Conservation (phyloP, 768 basidiomycete species). For the Mrakia gelida region DNA sequence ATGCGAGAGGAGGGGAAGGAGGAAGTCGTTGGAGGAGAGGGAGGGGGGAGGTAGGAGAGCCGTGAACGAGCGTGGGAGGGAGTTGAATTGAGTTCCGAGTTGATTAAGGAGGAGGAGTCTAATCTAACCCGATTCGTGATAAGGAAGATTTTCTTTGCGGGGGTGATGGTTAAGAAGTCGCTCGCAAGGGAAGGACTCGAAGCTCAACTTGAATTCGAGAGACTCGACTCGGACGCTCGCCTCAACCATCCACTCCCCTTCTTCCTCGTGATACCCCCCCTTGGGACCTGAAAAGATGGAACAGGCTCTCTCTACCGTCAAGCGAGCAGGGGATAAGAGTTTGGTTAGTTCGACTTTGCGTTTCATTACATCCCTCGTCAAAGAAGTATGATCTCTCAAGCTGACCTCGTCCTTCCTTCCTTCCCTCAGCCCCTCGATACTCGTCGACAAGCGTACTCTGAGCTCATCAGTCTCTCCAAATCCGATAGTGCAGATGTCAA, state of each 20-base stretch:
- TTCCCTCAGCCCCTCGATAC: not conserved
- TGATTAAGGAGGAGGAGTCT: too few relatives aligned
- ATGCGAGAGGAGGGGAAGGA: not conserved
- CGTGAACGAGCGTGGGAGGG: not conserved
- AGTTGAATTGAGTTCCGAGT: too few relatives aligned
- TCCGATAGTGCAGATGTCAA: not conserved
- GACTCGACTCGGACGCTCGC: too few relatives aligned
- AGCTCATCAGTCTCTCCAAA: conserved; percentile 7
- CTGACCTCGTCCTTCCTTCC: not conserved
- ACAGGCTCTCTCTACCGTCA: not conserved
- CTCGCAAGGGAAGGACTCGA: not conserved
- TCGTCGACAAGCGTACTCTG: not conserved
- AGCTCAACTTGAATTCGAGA: not conserved
- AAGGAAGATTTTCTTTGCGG: too few relatives aligned
- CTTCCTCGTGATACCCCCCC: not conserved
- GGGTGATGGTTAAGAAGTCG: not conserved
- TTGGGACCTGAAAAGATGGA: not conserved
- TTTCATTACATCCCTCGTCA: not conserved
- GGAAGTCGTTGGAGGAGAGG: not conserved
- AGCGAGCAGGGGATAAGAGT: not conserved
- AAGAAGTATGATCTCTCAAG: too few relatives aligned
- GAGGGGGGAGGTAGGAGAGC: not conserved
- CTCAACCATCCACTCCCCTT: not conserved
- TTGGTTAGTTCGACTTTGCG: not conserved
- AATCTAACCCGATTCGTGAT: too few relatives aligned